These are phyloP conservation scores for Jackrogersella minutella DNA, from an alignment of 495 filamentous ascomycete genomes.

Conservation along the genomic window DNA sequence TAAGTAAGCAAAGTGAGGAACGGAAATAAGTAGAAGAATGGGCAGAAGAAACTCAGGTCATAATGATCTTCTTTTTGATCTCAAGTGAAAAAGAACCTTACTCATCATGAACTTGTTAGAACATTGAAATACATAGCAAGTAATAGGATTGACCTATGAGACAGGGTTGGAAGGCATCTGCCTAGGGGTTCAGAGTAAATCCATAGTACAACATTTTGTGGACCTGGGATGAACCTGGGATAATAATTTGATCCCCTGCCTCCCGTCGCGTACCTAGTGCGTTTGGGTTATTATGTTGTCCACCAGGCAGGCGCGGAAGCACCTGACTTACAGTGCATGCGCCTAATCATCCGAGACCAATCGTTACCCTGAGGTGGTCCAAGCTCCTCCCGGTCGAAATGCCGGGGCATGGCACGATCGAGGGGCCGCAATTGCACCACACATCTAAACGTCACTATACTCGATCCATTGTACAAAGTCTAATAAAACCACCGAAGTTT, in stretches of 20 bases:
- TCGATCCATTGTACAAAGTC: conserved; percentile 1
- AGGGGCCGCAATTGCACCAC: conserved; percentile 24
- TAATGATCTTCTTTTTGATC: not conserved
- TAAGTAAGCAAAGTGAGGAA: not conserved
- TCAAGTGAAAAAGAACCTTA: not conserved
- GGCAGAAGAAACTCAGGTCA: not conserved
- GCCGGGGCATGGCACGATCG: conserved; percentile 26
- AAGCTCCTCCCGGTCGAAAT: conserved; percentile 24
- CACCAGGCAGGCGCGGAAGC: conserved; percentile 32
- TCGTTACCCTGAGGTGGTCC: conserved; percentile 13
- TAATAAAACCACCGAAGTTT: conserved; percentile 18
- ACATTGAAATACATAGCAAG: not conserved
- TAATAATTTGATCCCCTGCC: not conserved
- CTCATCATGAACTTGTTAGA: conserved; percentile 5
- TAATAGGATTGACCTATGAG: conserved; percentile 18
- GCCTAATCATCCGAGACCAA: conserved; percentile 38
- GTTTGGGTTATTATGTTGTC: not conserved
- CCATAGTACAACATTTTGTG: no score
- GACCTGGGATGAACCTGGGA: no score
- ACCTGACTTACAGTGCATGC: conserved; percentile 46
- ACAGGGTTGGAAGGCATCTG: conserved; percentile 20
- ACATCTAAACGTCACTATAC: conserved; percentile 27
- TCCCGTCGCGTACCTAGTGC: conserved; percentile 14
- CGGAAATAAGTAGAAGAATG: not conserved
- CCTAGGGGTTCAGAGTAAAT: conserved; percentile 29